A percentile compares a stretch with the other conserved stretches of the same genome.
Conservation (phyloP, 306 rosid species). For the Trifolium pratense region DNA sequence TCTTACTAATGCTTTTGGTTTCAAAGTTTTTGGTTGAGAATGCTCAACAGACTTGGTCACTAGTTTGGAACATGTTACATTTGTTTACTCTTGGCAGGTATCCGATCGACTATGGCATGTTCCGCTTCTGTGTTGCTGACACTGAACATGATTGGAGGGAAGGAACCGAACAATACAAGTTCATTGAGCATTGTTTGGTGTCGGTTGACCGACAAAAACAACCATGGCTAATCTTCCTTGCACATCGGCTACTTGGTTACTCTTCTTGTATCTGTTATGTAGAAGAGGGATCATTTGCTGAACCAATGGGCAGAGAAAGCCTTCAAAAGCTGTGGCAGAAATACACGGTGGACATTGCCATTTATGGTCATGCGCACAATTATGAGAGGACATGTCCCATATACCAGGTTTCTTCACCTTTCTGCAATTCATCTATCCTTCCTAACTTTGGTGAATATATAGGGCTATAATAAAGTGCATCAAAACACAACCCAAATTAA, state of each 20-base stretch:
- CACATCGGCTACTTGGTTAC: conserved; percentile 92
- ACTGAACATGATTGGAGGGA: conserved; percentile 95
- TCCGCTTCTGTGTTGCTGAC: conserved; percentile 89
- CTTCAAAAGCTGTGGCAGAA: conserved; percentile 91
- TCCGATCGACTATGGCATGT: conserved; percentile 84
- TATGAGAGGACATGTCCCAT: conserved; percentile 93
- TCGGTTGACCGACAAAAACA: conserved; percentile 93
- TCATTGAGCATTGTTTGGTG: conserved; percentile 79
- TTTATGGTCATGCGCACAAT: conserved; percentile 90
- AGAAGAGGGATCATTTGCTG: conserved; percentile 87
- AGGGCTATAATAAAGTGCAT: neutral
- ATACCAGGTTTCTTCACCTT: conserved; percentile 67
- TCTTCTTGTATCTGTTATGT: conserved; percentile 77
- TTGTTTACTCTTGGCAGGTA: conserved; percentile 57
- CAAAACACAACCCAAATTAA: neutral
- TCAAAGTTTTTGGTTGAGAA: neutral
- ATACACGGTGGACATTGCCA: conserved; percentile 84
- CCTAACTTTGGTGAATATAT: neutral
- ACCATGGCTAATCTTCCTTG: conserved; percentile 87
- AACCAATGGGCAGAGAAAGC: conserved; percentile 92
- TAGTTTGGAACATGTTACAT: conserved; percentile 21
- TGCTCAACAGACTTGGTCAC: neutral
- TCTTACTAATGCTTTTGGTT: neutral
- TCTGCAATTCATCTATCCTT: conserved; percentile 20
- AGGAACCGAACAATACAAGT: conserved; percentile 82